Conservation (phyloP, 2,329 filamentous ascomycete genomes). For the Sporothrix mexicana region DNA sequence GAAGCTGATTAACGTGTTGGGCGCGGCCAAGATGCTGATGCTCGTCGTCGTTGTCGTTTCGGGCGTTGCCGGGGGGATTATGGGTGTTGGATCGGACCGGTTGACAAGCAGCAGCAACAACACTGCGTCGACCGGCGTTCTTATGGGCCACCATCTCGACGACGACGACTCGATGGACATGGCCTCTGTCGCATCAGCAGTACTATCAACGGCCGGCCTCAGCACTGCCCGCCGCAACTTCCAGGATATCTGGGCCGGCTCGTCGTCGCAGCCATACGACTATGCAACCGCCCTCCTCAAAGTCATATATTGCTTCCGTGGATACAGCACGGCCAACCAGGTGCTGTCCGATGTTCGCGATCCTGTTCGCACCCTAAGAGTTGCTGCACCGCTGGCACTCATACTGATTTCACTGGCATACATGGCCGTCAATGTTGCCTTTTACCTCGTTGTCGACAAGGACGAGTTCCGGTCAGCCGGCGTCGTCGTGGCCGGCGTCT, state of each 20-base stretch:
- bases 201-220: slow-evolving; percentile 12
- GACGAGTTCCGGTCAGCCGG: slow-evolving; percentile 60
- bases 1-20: slow-evolving; percentile 55
- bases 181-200: not conserved
- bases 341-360: slow-evolving; percentile 63
- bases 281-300: slow-evolving; percentile 60
- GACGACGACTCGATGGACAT: slow-evolving; percentile 31
- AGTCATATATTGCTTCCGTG: slow-evolving; percentile 61
- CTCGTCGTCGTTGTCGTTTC: slow-evolving; percentile 54
- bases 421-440: slow-evolving; percentile 63
- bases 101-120: not conserved
- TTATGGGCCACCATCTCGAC: slow-evolving; percentile 37
- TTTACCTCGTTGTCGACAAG: slow-evolving; percentile 63
- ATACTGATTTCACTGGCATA: slow-evolving; percentile 61
- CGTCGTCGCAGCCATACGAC: slow-evolving; percentile 50
- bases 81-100: slow-evolving; percentile 43
- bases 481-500: slow-evolving; percentile 60
- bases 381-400: slow-evolving; percentile 61
- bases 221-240: slow-evolving; percentile 51
- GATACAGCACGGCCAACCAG: slow-evolving; percentile 62
- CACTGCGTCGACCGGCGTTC: not conserved
- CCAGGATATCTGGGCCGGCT: slow-evolving; percentile 48
- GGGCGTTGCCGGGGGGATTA: slow-evolving; percentile 47
- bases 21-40: slow-evolving; percentile 56
- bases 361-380: slow-evolving; percentile 62